A percentile compares a stretch with the other conserved stretches of the same genome.
Conservation (phyloP, 1,139 yeast species). For the Candida pseudocylindracea region DNA sequence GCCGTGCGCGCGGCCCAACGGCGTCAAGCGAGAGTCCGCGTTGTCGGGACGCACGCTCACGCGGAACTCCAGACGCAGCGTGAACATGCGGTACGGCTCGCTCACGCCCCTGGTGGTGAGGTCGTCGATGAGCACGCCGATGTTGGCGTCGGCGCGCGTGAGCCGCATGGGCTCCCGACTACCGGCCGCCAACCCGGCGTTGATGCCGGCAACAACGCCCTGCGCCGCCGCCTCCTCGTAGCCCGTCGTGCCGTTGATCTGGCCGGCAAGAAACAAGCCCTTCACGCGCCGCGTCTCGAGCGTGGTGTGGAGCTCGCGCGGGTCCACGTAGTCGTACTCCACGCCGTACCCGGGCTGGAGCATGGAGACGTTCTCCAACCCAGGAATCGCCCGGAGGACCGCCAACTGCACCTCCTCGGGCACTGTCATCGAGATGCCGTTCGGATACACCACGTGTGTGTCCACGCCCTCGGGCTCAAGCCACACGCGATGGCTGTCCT, state of each 20-base stretch:
- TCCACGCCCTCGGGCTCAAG: constrained; percentile 90
- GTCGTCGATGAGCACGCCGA: constrained; percentile 88
- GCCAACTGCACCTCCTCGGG: constrained; percentile 77
- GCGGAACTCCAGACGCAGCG: constrained; percentile 86
- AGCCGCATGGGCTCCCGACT: constrained; percentile 26
- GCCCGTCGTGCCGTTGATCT: constrained; percentile 96
- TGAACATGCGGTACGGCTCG: constrained; percentile 97
- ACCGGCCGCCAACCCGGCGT: constrained; percentile 43
- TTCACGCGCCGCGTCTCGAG: constrained; percentile 62
- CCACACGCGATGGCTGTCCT: constrained; percentile 69
- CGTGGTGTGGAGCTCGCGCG: constrained; percentile 59
- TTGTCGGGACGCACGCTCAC: constrained; percentile 81
- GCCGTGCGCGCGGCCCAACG: constrained; percentile 42
- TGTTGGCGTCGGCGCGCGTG: constrained; percentile 64
- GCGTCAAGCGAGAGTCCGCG: constrained; percentile 73
- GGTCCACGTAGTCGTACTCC: constrained; percentile 91
- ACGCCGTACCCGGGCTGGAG: constrained; percentile 96
- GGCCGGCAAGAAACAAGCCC: constrained; percentile 86
- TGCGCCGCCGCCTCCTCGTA: constrained; percentile 98
- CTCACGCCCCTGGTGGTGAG: constrained; percentile 87
- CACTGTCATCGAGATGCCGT: constrained; percentile 92
- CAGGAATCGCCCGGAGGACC: constrained; percentile 61
- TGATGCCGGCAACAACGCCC: constrained; percentile 88
- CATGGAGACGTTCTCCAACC: constrained; percentile 74
- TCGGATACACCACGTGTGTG: constrained; percentile 75